A percentile compares a stretch with the other conserved stretches of the same genome.
phyloP scores from a whole-genome alignment of 2,329 filamentous ascomycete genomes.

The Lojkania enalia region DNA sequence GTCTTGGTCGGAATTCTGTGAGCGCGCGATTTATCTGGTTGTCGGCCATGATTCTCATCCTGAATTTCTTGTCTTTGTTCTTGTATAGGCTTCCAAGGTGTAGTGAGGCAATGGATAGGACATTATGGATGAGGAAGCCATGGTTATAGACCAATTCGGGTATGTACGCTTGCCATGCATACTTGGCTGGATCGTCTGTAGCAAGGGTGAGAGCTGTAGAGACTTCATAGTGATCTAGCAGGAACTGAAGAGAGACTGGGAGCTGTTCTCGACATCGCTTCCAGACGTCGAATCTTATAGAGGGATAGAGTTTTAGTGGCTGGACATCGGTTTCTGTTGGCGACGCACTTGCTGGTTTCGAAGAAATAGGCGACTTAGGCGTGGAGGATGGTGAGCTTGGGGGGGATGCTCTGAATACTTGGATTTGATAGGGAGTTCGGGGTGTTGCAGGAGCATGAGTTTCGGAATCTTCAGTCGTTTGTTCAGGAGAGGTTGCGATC shows the following conservation, averaged over 20 bases:
- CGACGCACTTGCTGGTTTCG: not conserved
- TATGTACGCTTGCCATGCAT: conserved; percentile 37
- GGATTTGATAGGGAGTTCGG: conserved; percentile 1
- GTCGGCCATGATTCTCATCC: conserved; percentile 35
- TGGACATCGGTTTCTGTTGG: not conserved
- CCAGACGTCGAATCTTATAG: conserved; percentile 27
- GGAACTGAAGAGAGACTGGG: conserved; percentile 24
- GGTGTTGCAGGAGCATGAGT: not conserved
- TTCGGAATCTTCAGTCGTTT: conserved; percentile 3
- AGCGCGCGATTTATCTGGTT: conserved; percentile 41
- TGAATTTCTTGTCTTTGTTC: conserved; percentile 17
- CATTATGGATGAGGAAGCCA: conserved; percentile 50
- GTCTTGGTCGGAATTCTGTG: conserved; percentile 27
- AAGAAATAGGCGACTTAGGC: not conserved
- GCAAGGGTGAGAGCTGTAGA: conserved; percentile 37
- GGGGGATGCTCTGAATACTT: conserved; percentile 1
- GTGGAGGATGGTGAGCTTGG: not conserved
- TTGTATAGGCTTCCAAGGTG: conserved; percentile 49
- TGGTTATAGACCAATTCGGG: conserved; percentile 47
- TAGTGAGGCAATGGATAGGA: conserved; percentile 51
- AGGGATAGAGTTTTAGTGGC: conserved; percentile 6
- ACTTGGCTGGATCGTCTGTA: conserved; percentile 34
- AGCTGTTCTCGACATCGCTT: conserved; percentile 30
- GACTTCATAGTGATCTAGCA: conserved; percentile 41
- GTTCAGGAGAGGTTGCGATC: conserved; percentile 9